phyloP scores from a whole-genome alignment of 306 rosid species.

The Cucumis hystrix region DNA sequence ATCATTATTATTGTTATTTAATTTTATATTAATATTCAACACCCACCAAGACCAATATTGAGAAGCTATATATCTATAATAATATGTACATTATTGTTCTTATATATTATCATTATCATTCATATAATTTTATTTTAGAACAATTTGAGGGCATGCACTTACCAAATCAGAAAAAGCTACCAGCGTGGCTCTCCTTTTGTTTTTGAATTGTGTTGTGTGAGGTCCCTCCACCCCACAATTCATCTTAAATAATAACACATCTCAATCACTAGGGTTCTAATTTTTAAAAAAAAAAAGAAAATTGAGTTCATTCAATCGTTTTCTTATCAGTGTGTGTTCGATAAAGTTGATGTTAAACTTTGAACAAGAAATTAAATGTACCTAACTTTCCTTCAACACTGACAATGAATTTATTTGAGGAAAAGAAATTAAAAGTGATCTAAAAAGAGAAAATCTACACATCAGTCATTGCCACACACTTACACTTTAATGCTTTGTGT shows the following conservation, averaged over 20 bases:
- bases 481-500: too few relatives aligned
- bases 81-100: background rate
- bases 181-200: background rate
- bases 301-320: background rate
- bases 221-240: background rate
- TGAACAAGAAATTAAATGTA: too few relatives aligned
- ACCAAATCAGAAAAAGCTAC: background rate
- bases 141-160: background rate
- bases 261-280: background rate
- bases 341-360: too few relatives aligned
- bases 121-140: background rate
- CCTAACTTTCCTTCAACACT: too few relatives aligned
- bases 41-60: background rate
- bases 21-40: background rate
- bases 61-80: background rate
- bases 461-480: too few relatives aligned
- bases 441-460: too few relatives aligned
- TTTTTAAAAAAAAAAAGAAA: background rate
- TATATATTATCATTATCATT: background rate
- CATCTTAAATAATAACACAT: background rate
- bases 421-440: too few relatives aligned
- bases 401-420: too few relatives aligned
- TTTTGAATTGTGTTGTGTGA: background rate
- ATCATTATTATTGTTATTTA: background rate
- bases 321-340: background rate